These are phyloP conservation scores for Kwoniella sp. DNA, from an alignment of 768 basidiomycete genomes.

Conservation along the genomic window DNA sequence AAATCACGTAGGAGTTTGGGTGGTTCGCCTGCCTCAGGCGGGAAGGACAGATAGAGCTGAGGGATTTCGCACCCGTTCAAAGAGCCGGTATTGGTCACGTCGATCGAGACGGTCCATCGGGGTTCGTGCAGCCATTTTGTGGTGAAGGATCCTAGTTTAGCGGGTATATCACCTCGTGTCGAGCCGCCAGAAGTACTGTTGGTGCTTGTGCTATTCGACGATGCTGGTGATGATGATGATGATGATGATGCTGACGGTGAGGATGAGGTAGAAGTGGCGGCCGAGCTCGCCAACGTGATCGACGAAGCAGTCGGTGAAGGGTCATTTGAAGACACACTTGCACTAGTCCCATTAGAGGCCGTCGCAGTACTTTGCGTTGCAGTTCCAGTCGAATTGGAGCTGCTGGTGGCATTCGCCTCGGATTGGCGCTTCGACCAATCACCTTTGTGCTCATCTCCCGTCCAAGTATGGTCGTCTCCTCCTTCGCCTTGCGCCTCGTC, in stretches of 20 bases:
- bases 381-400: not conserved
- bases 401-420: no score
- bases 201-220: not conserved
- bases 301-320: not conserved
- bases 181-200: constrained; percentile 8
- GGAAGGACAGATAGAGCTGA: constrained; percentile 52
- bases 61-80: constrained; percentile 54
- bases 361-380: not conserved
- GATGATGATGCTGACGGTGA: not conserved
- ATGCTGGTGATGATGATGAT: no score
- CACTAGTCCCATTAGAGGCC: not conserved
- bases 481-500: constrained; percentile 5
- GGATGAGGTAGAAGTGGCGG: not conserved
- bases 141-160: constrained; percentile 24
- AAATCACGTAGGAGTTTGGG: constrained; percentile 51
- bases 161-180: constrained; percentile 3
- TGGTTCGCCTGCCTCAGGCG: constrained; percentile 41
- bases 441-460: not conserved
- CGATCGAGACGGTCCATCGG: constrained; percentile 43
- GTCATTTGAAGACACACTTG: not conserved
- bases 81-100: constrained; percentile 50
- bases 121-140: constrained; percentile 38
- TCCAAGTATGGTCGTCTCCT: not conserved
- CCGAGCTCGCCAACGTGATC: not conserved
- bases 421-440: not conserved